Evolutionary conservation across 345 rosid species (phyloP), one percentile per base, ranked within the genome.

Genomic region (Linum lewisii): DNA sequence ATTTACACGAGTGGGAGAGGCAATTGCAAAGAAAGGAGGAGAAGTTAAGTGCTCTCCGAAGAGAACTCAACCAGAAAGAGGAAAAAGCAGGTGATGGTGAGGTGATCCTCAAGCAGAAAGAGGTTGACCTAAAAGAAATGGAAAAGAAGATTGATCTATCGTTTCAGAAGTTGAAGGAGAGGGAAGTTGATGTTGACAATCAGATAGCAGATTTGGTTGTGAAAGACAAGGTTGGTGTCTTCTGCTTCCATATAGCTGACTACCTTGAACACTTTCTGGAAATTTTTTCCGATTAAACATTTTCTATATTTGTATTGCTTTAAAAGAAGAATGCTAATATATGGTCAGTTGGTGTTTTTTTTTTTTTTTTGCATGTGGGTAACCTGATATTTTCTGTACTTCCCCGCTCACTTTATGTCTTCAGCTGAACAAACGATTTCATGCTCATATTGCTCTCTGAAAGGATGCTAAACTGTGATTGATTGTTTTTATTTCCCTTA

Each of bases 1-100:
- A 88, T 34, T 62, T 88, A 56, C 73, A 62, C 59, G 90, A 80
- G 66, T 86, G 93, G 96, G 95, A 88, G 73, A 82, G 61, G 71
- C 81, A 75, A 68, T 68, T 88, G 26, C 73, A 63, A 53, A 65
- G 70, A 21, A 49, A 58, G 66, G 96, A 88, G 61, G 80, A 79
- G 61, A 77, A 51, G 62, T 67, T 82, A 34, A 61, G 45, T 64
- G 86, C 86, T 66, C 78, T 74, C 69, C 77, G 72, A 63, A 82
- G 76, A 71, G 73, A 62, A 23, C 66, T 84, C 26, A 81, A 75
- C 45, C 81, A 74, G 55, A 72, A 75, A 62, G 89, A 84, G 64
- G 86, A 82, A 73, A 81, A 58, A 66, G 62, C 67, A 38, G 77
- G 68, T 67, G 84, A 83, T 73, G 73, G 29, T 61, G 90, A 82